Evolutionary conservation across 2,329 filamentous ascomycete genomes (phyloP).

Genomic region (Coleophoma cylindrospora): DNA sequence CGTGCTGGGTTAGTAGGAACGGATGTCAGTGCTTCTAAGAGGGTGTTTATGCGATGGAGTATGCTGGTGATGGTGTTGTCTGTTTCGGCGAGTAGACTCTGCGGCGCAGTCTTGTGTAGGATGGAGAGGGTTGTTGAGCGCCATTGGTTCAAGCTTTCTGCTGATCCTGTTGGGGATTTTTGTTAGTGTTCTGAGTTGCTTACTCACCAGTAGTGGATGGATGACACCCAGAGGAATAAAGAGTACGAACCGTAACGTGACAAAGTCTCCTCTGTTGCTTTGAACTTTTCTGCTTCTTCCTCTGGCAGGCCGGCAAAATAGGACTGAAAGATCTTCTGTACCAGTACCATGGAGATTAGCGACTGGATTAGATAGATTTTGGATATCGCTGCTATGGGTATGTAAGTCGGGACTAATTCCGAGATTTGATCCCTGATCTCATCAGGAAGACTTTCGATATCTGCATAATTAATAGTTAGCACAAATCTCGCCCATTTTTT

Average conservation of each 20-base stretch:
- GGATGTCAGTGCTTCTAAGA: slow-evolving; percentile 42
- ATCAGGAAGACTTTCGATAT: slow-evolving; percentile 36
- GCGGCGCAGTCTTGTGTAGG: slow-evolving; percentile 46
- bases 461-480: slow-evolving; percentile 24
- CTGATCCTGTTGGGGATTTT: slow-evolving; percentile 31
- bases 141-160: slow-evolving; percentile 59
- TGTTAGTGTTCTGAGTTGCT: no score
- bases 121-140: slow-evolving; percentile 58
- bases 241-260: no score
- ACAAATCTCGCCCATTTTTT: not conserved
- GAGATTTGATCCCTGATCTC: slow-evolving; percentile 36
- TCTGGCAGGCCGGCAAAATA: slow-evolving; percentile 59
- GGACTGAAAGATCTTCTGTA: slow-evolving; percentile 54
- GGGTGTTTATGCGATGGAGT: slow-evolving; percentile 39
- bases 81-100: slow-evolving; percentile 42
- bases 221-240: no score
- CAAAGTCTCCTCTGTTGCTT: slow-evolving; percentile 9
- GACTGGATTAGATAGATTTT: slow-evolving; percentile 62
- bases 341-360: slow-evolving; percentile 52
- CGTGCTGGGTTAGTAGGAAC: slow-evolving; percentile 30
- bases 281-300: slow-evolving; percentile 46
- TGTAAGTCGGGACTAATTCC: slow-evolving; percentile 52
- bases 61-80: slow-evolving; percentile 35
- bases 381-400: slow-evolving; percentile 44
- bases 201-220: no score